Base-by-base conservation (phyloP, 2,329 filamentous ascomycete species). In the Clonostachys solani region DNA sequence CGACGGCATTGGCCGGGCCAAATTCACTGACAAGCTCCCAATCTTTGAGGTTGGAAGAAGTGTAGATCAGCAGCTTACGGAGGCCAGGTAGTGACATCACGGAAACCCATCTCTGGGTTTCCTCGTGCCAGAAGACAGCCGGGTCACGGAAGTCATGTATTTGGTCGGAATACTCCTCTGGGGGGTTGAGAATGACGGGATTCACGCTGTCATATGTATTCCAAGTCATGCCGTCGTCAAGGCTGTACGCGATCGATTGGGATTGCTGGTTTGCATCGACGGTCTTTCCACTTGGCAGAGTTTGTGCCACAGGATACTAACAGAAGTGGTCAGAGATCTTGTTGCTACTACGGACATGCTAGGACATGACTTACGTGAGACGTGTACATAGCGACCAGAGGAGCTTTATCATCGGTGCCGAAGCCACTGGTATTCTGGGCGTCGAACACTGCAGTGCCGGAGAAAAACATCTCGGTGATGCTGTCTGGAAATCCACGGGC, bases 401-500 rank as follows among this genome's bases (percentile, higher is more conserved):
- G 80, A 48, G 81, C 77, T n/a, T 67, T 57, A 55, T 81, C 78
- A 43, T 75, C 68, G 0, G 75, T 76, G 52, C 86, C 86, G 66
- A 86, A 83, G 2, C 82, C 82, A 13, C 80, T 84, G 0, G 82
- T 84, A 57, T 87, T 86, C 57, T 85, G 78, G 12, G 61, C 61
- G 56, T 87, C 83, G 18, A 82, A 64, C 1, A 86, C 80, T 7
- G 69, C 73, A 43, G 76, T 82, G 19, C 81, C 77, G 1, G 73
- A 75, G 51, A 75, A 81, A 40, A 78, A 72, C 47, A 63, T 72
- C 12, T 67, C 63, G 0, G 60, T 64, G 16, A 73, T 58, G 29
- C 71, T 65, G 1, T 70, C 65, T 1, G 76, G 75, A 42, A 67
- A 78, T 29, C 23, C 23, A 10, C 23, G 23, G 23, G 23, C 23